Evolutionary conservation across 139 green algal genomes (phyloP).

Genomic region (Chlamydomonas sp.): DNA sequence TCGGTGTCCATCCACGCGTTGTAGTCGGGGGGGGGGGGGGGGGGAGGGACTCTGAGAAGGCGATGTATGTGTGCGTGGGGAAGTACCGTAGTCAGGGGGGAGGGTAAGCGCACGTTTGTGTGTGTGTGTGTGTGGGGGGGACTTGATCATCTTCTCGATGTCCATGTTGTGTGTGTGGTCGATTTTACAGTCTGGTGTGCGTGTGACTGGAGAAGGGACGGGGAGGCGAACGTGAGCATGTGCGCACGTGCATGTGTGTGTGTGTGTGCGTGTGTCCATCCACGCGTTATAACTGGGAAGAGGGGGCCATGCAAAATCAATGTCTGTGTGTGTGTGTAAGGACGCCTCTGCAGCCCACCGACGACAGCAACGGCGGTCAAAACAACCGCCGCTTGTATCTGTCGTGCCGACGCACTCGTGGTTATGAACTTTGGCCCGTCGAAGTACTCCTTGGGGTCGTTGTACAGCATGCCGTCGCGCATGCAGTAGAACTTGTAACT

Average conservation of each 20-base stretch:
- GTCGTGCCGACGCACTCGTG: constrained; percentile 6
- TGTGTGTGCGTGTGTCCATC: no score
- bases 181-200: no score
- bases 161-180: no score
- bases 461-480: constrained; percentile 46
- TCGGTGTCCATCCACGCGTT: constrained; percentile 30
- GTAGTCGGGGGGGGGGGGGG: constrained; percentile 28
- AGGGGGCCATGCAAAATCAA: no score
- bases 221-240: no score
- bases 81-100: neutral
- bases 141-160: constrained; percentile 34
- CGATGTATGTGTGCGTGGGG: constrained; percentile 3
- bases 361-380: no score
- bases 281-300: no score
- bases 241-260: no score
- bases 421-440: constrained; percentile 13
- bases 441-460: constrained; percentile 5
- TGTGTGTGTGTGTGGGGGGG: constrained; percentile 6
- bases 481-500: constrained; percentile 54
- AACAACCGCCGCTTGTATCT: no score
- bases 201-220: no score
- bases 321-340: no score
- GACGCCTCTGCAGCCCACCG: no score
- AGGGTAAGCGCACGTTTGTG: neutral
- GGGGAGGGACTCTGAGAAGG: neutral